Evolutionary conservation across 2,329 filamentous ascomycete genomes (phyloP).

Genomic region (Exserohilum rostratum): DNA sequence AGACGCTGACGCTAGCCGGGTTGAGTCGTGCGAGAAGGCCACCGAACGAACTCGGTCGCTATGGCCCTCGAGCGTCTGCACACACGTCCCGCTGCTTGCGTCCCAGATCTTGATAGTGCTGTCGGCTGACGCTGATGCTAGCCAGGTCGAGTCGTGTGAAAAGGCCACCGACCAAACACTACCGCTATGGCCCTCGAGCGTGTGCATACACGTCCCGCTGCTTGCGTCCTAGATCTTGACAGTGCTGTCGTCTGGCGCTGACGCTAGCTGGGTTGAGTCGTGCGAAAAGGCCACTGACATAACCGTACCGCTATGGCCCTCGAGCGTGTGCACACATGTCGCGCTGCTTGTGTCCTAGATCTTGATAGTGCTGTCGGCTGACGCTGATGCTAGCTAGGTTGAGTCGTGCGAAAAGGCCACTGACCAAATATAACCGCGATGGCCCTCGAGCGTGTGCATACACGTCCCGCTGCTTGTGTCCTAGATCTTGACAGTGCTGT

Average conservation of each 20-base stretch:
- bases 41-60: too few species aligned
- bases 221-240: neutral
- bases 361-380: constrained; percentile 7
- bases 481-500: constrained; percentile 6
- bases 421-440: neutral
- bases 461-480: neutral
- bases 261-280: neutral
- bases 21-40: too few species aligned
- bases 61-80: neutral
- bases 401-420: neutral
- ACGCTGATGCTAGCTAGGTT: neutral
- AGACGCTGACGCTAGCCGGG: too few species aligned
- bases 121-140: neutral
- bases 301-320: neutral
- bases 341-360: constrained; percentile 10
- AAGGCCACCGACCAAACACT: constrained; percentile 13
- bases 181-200: constrained; percentile 22
- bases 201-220: constrained; percentile 12
- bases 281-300: neutral
- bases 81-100: neutral
- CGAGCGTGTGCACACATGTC: neutral
- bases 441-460: neutral
- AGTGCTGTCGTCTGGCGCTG: neutral
- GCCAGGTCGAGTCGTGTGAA: constrained; percentile 12
- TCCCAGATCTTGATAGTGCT: neutral